Evolutionary conservation across 768 basidiomycete genomes (phyloP), one percentile per base, ranked within the genome.

Genomic region (Mycena vitilis): DNA sequence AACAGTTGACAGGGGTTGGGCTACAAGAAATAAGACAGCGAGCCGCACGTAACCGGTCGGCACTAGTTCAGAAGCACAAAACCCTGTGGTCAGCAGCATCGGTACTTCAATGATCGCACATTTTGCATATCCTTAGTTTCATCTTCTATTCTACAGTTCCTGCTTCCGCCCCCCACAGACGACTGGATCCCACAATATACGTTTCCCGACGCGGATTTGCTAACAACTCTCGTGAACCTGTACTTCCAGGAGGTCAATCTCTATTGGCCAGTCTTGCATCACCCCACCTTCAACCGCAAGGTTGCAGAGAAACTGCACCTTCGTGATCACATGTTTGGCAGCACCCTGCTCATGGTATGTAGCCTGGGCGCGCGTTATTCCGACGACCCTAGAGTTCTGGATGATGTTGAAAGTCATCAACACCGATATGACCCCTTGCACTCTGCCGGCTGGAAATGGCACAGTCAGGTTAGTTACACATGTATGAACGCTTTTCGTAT

Each of bases 191-290:
- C 78, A 5, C 65, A 65, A 8, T 87, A 85, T 69, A 65, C 54
- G 23, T 91, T 86, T 61, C 90, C 90, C 0, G 83, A 86, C 0
- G 70, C 78, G 2, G 88, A 89, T 57, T 81, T 95, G 15, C 81
- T 88, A 8, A 58, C 72, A 1, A 67, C 69, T 0, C 84, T 97
- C n/a, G 80, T 94, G 54, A 82, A 90, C 45, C 76, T 84, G n/a
- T 63, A 63, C 13, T 63, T 96, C 75, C 69, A 66, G 0, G 70
- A 86, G 25, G 69, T 85, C 68, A 91, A 94, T 72, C 66, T 73
- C 3, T 82, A 86, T 56, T 75, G 85, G 3, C 93, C 94, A 0
- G 79, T 95, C 4, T 78, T 97, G 5, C 94, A 95, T 74, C 85
- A 88, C 0, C 88, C 89, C 0, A 87, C 87, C 16, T 95, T 95